Percentiles rank a stretch among this genome's conserved stretches.
These are phyloP conservation scores for Avena sativa DNA, from an alignment of 176 grass and related monocot species.

Conservation along the genomic window DNA sequence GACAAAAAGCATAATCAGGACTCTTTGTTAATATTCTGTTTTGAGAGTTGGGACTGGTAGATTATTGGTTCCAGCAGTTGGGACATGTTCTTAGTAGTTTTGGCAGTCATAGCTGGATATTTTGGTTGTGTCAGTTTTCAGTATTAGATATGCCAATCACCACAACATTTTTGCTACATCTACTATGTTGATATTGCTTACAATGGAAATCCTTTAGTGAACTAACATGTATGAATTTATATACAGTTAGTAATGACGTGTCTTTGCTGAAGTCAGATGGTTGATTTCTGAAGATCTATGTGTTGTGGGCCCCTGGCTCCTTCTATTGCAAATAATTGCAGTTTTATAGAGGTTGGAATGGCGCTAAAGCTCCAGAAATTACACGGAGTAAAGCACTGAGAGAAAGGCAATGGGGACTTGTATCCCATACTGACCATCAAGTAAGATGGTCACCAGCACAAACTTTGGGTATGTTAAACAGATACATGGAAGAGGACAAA, in stretches of 20 bases:
- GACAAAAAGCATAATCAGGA: neutral
- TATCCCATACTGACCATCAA: neutral
- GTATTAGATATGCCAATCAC: neutral
- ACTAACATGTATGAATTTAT: neutral
- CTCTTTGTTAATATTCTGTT: neutral
- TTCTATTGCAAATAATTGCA: neutral
- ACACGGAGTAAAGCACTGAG: neutral
- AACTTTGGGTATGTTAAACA: neutral
- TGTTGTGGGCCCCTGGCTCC: neutral
- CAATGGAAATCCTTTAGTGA: constrained; percentile 17
- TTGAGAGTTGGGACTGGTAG: constrained; percentile 5
- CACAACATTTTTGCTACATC: neutral
- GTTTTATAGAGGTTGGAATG: constrained; percentile 1
- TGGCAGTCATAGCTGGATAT: neutral
- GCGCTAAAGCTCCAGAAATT: neutral
- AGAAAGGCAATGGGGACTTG: neutral
- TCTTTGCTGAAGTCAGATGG: neutral
- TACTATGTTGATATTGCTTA: constrained; percentile 22
- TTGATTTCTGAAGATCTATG: constrained; percentile 11
- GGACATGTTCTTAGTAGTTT: neutral
- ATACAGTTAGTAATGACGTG: neutral
- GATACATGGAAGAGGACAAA: neutral
- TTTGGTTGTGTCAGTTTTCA: neutral
- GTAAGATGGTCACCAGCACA: neutral
- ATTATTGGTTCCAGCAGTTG: neutral